Percentiles rank a stretch among this genome's conserved stretches.
Conservation (phyloP, 345 rosid genomes). For the Cardamine occulta region DNA sequence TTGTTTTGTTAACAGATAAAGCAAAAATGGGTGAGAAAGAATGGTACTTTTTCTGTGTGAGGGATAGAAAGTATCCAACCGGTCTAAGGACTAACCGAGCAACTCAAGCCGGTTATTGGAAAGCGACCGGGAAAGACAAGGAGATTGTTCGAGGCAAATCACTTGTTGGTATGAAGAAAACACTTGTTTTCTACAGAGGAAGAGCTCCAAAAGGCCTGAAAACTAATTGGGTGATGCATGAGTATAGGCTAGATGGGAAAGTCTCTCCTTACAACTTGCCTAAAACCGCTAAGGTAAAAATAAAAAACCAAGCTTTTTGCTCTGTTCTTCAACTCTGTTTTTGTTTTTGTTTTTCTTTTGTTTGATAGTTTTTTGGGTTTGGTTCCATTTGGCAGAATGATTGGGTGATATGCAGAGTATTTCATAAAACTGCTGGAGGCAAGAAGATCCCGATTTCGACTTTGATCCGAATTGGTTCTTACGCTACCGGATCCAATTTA, state of each 20-base stretch:
- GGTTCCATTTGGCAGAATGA: conserved; percentile 64
- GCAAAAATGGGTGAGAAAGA: conserved; percentile 97
- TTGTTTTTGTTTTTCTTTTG: not conserved
- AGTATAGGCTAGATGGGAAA: conserved; percentile 80
- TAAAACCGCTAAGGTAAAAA: conserved; percentile 71
- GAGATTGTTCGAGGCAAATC: conserved; percentile 74
- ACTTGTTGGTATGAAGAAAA: conserved; percentile 93
- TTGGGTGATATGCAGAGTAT: conserved; percentile 92
- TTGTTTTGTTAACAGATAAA: conserved; percentile 57
- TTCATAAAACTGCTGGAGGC: conserved; percentile 73
- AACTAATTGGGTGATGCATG: conserved; percentile 95
- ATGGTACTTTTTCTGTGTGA: conserved; percentile 92
- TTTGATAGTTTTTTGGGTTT: conserved; percentile 18
- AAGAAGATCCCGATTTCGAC: conserved; percentile 74
- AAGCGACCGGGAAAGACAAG: conserved; percentile 93
- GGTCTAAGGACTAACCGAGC: conserved; percentile 89
- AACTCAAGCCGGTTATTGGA: conserved; percentile 92
- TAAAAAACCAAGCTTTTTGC: conserved; percentile 23
- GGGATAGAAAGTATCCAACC: conserved; percentile 91
- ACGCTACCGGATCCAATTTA: conserved; percentile 49
- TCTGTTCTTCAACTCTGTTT: conserved; percentile 28
- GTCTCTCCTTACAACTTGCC: conserved; percentile 71
- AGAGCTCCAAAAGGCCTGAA: conserved; percentile 93
- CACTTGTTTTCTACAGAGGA: conserved; percentile 86
- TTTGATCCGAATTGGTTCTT: conserved; percentile 48